Base-by-base conservation (phyloP, 2,329 filamentous ascomycete species). In the Aspergillus sojae region DNA sequence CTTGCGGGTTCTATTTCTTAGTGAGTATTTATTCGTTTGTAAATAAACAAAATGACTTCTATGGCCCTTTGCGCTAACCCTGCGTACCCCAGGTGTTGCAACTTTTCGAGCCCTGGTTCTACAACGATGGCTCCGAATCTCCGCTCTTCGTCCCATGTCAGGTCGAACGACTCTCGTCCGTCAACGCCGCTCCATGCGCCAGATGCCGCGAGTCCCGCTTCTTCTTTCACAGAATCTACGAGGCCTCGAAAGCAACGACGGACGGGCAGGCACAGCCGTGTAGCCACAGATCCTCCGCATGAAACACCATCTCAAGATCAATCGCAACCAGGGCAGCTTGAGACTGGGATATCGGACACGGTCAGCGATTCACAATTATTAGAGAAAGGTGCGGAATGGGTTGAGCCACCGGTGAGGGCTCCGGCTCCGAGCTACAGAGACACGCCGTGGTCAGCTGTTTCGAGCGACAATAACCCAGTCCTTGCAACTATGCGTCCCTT, bases 401-500 rank as follows among this genome's bases (percentile, higher is more conserved):
- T 82, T 46, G 88, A 90, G 76, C 88, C 88, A 56, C 77, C 82
- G 43, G 72, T 85, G 54, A 82, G 84, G 62, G 74, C 77, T 55
- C 82, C 83, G 54, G 81, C 81, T 54, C 84, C 93, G 12, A 94
- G 91, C 75, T 96, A 90, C 74, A 88, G 92, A 81, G 92, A 96
- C 69, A 83, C 86, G 75, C 71, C 73, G 16, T 75, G 72, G 72
- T 87, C 85, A 62, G 91, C 91, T 52, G 85, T 95, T 69, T 74
- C 68, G 32, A 70, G 62, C 52, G 83, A 90, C 71, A 85, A 90
- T 56, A 87, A 88, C 76, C 91, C 91, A 67, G 91, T 96, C 21
- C 82, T 96, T 63, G 89, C 92, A 77, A 89, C 89, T 71, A 96
- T 96, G 93, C 89, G 89, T 59, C 89, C 93, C 30, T 81, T 97